phyloP scores from a whole-genome alignment of 345 rosid genomes.

The Citrus mangshanensis region DNA sequence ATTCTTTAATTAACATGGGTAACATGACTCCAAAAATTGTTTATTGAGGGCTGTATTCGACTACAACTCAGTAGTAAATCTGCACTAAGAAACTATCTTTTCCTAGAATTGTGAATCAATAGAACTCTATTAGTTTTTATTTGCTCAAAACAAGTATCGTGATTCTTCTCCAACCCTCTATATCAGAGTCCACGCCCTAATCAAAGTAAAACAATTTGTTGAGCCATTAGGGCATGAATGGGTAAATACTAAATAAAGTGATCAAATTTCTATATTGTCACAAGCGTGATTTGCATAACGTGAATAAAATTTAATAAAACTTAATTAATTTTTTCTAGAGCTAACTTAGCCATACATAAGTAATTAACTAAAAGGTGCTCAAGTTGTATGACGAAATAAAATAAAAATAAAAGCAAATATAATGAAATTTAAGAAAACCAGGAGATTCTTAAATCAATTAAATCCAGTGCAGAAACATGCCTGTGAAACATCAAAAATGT shows the following conservation, averaged over 20 bases:
- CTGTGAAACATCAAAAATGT: slow-evolving; percentile 82
- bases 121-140: background rate
- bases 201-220: background rate
- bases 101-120: background rate
- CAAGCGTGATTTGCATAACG: background rate
- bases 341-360: background rate
- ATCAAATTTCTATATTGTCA: background rate
- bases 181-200: background rate
- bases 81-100: background rate
- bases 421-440: background rate
- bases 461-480: slow-evolving; percentile 29
- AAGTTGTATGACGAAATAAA: background rate
- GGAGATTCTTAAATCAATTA: background rate
- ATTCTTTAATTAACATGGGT: background rate
- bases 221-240: background rate
- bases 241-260: background rate
- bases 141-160: background rate
- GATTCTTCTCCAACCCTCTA: background rate
- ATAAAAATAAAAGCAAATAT: background rate
- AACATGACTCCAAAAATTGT: background rate
- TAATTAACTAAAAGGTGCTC: background rate
- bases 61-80: background rate
- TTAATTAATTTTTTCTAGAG: background rate
- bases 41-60: background rate
- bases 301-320: too few relatives aligned